Conservation (phyloP, 208 protist species). For the Trypanosoma cruzi region DNA sequence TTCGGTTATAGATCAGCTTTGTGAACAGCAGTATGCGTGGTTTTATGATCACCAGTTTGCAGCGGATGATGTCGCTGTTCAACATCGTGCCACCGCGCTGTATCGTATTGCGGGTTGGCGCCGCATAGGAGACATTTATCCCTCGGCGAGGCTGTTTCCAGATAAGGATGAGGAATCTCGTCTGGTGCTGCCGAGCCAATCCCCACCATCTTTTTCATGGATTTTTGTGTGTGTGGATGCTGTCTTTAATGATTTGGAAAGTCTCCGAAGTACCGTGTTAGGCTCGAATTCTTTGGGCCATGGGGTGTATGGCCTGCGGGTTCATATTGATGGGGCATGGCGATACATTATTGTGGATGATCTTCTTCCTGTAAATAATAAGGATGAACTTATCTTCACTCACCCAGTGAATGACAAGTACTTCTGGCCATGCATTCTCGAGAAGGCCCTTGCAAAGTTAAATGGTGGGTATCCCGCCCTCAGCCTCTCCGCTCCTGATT, state of each 20-base stretch:
- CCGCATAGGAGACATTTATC: slow-evolving; percentile 65
- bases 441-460: slow-evolving; percentile 89
- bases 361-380: slow-evolving; percentile 74
- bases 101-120: slow-evolving; percentile 65
- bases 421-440: slow-evolving; percentile 83
- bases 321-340: slow-evolving; percentile 86
- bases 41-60: slow-evolving; percentile 84
- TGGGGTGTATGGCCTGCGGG: slow-evolving; percentile 60
- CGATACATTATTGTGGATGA: slow-evolving; percentile 88
- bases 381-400: slow-evolving; percentile 70
- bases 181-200: slow-evolving; percentile 33
- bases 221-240: slow-evolving; percentile 58
- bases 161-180: slow-evolving; percentile 15
- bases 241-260: slow-evolving; percentile 27
- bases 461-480: slow-evolving; percentile 78
- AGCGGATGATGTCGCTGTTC: slow-evolving; percentile 42
- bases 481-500: slow-evolving; percentile 34
- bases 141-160: slow-evolving; percentile 54
- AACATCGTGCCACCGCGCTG: slow-evolving; percentile 35
- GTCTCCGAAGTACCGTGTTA: slow-evolving; percentile 21
- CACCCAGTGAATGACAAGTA: slow-evolving; percentile 41
- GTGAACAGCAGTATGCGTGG: slow-evolving; percentile 37
- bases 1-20: slow-evolving; percentile 38
- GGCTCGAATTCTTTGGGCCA: slow-evolving; percentile 8
- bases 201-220: slow-evolving; percentile 52